Conservation (phyloP, 441 rosid species). For the Gossypium davidsonii region DNA sequence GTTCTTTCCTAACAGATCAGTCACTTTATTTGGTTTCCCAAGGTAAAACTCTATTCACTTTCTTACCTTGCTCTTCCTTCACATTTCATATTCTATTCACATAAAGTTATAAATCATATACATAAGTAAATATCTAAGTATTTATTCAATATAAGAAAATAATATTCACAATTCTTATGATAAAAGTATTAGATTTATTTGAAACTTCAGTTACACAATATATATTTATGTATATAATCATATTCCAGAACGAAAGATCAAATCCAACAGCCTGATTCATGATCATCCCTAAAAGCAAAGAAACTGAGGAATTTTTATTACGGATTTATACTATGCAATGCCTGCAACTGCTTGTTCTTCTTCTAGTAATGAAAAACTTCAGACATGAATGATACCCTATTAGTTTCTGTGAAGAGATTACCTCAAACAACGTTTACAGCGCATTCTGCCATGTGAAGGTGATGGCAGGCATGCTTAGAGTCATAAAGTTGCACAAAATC, state of each 20-base stretch:
- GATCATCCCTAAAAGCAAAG: not conserved
- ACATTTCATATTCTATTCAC: too few relatives aligned
- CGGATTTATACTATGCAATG: not conserved
- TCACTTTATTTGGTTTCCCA: too few relatives aligned
- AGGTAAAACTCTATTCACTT: too few relatives aligned
- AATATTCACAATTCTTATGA: too few relatives aligned
- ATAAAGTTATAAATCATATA: too few relatives aligned
- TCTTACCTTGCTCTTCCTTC: too few relatives aligned
- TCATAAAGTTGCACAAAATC: not conserved
- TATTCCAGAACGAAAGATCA: not conserved
- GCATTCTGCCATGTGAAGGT: not conserved
- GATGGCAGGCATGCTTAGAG: not conserved
- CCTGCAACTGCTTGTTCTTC: not conserved
- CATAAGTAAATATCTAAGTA: too few relatives aligned
- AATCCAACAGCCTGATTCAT: not conserved
- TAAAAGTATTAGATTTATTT: too few relatives aligned
- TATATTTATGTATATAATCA: not conserved
- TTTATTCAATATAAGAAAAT: too few relatives aligned
- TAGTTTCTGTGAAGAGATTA: not conserved
- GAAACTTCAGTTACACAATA: too few relatives aligned
- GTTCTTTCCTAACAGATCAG: too few relatives aligned
- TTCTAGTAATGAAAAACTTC: not conserved
- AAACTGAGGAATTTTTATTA: not conserved
- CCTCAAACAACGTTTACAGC: not conserved
- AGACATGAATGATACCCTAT: not conserved